Base-by-base conservation (phyloP, 1,139 yeast genomes). In the Williopsis jadinii region DNA sequence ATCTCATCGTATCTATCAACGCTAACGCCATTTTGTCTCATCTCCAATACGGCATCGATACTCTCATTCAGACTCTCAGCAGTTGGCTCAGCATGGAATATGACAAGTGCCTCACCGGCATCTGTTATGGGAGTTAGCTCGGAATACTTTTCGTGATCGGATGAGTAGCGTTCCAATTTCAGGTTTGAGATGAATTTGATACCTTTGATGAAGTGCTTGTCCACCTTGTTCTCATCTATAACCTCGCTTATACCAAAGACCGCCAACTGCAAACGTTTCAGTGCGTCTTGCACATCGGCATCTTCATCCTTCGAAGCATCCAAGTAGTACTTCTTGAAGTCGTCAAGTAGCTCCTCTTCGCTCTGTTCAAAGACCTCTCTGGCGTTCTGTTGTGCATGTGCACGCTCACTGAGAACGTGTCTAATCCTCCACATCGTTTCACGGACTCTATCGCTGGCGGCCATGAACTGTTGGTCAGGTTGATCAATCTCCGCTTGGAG, bases 321-420 rank as follows among this genome's bases (percentile, higher is more conserved):
- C 35, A 85, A 59, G 60, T 84, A 88, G 41, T 71, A 67, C 32
- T 66, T 58, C 51, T 70, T 71, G 57, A 88, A 86, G 35, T 77
- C 79, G 8, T 67, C 57, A 45, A 84, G 64, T 45, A 82, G 75
- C 43, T 66, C 58, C 14, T 63, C 62, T 50, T 73, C 73, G 40
- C 70, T 66, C 19, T 30, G n/a, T 32, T 58, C 52, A 38, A 74
- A 68, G 40, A 69, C 71, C 15, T 67, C 64, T 55, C 74, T 73
- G 3, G 81, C 87, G 51, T 80, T 70, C 51, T 75, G 79, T 58
- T 75, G 78, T 1, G 90, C 80, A 46, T 77, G 77, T 54, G 84
- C 85, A 60, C 97, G 77, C 63, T 92, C 97, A 53, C 88, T 77
- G 42, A 92, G 70, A 10, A 86, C 96, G 58, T 84, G 94, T 59